A percentile compares a stretch with the other conserved stretches of the same genome.
Conservation (phyloP, 148 eudicot genomes). For the Talinum fruticosum region DNA sequence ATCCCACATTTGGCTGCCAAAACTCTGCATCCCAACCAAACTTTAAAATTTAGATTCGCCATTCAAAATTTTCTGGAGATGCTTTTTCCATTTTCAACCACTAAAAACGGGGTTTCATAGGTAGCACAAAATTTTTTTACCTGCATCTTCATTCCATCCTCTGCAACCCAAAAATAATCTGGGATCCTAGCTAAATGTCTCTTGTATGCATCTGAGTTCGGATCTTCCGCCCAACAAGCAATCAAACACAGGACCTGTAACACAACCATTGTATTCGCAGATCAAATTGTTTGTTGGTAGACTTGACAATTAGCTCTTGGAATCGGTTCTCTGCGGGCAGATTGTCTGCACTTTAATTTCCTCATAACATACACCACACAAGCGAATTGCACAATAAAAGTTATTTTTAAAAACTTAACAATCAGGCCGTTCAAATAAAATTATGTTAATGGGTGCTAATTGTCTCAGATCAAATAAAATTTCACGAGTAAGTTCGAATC, state of each 20-base stretch:
- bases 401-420: too few species aligned
- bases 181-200: constrained; percentile 61
- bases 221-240: constrained; percentile 78
- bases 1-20: constrained; percentile 64
- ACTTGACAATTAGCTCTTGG: too few species aligned
- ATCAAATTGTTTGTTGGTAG: neutral
- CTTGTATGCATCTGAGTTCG: constrained; percentile 53
- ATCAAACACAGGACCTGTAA: constrained; percentile 46
- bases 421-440: too few species aligned
- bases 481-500: too few species aligned
- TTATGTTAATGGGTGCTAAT: too few species aligned
- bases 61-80: neutral
- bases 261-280: neutral
- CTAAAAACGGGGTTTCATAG: too few species aligned
- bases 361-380: too few species aligned
- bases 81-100: too few species aligned
- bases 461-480: too few species aligned
- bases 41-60: neutral
- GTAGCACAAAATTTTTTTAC: constrained; percentile 21
- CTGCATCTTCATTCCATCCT: constrained; percentile 76
- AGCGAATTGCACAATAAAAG: too few species aligned
- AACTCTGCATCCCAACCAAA: constrained; percentile 26
- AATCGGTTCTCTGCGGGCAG: too few species aligned
- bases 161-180: constrained; percentile 63
- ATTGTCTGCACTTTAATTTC: too few species aligned